phyloP scores from a whole-genome alignment of 768 basidiomycete genomes.

The Mycena belliarum region DNA sequence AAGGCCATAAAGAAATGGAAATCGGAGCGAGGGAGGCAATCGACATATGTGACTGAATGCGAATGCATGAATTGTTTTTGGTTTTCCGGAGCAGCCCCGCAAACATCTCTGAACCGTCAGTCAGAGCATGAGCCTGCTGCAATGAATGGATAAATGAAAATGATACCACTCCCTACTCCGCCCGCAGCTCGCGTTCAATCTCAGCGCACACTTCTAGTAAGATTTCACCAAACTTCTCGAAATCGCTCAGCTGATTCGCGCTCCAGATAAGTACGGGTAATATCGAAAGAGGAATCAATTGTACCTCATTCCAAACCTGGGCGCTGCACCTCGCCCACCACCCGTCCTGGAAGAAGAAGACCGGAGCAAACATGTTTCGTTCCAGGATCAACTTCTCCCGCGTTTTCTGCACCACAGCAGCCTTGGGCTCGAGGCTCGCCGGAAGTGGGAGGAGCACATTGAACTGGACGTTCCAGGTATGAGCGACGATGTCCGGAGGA shows the following conservation, averaged over 20 bases:
- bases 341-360: slow-evolving; percentile 38
- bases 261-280: not conserved
- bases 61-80: too few relatives aligned
- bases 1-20: too few relatives aligned
- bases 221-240: slow-evolving; percentile 40
- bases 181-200: slow-evolving; percentile 28
- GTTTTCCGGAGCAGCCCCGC: too few relatives aligned
- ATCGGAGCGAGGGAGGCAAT: too few relatives aligned
- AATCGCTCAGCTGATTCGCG: slow-evolving; percentile 37
- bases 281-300: slow-evolving; percentile 3
- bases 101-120: too few relatives aligned
- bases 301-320: slow-evolving; percentile 50
- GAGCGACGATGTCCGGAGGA: not conserved
- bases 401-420: slow-evolving; percentile 28
- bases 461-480: slow-evolving; percentile 28
- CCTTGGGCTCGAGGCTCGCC: slow-evolving; percentile 21
- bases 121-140: too few relatives aligned
- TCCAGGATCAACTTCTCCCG: slow-evolving; percentile 34
- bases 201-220: slow-evolving; percentile 39
- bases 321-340: slow-evolving; percentile 53
- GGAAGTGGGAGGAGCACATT: slow-evolving; percentile 46
- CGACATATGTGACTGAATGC: too few relatives aligned
- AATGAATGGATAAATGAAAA: too few relatives aligned
- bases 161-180: too few relatives aligned
- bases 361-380: slow-evolving; percentile 36